Evolutionary conservation across 1,284 basidiomycete genomes (phyloP).

Genomic region (Cutaneotrichosporon cutaneum): DNA sequence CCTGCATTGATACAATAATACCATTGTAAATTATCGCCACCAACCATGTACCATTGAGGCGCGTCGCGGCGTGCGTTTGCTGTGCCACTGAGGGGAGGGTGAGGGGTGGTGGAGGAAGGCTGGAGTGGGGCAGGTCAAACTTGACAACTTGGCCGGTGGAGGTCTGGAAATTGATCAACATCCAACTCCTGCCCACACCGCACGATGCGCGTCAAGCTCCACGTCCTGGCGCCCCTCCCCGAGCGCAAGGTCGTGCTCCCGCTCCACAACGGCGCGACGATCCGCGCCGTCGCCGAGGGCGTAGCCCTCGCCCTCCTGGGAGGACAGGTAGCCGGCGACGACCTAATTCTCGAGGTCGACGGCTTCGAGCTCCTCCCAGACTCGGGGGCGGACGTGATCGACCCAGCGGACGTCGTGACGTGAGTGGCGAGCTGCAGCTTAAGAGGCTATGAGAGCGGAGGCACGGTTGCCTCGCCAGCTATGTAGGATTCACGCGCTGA

Average conservation of each 20-base stretch:
- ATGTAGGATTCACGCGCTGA: slow-evolving; percentile 11
- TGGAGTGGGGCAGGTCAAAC: not conserved
- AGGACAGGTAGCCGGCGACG: not conserved
- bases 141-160: no score
- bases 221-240: slow-evolving; percentile 36
- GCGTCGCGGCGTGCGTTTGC: no score
- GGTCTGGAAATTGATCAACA: not conserved
- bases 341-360: slow-evolving; percentile 46
- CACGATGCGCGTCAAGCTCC: slow-evolving; percentile 40
- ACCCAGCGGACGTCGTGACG: slow-evolving; percentile 45
- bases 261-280: not conserved
- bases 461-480: no score
- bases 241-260: slow-evolving; percentile 35
- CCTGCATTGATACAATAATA: slow-evolving; percentile 14
- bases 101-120: not conserved
- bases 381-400: slow-evolving; percentile 37
- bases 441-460: no score
- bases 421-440: slow-evolving; percentile 29
- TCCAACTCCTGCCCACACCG: not conserved
- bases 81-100: no score
- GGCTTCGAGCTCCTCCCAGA: slow-evolving; percentile 51
- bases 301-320: slow-evolving; percentile 1
- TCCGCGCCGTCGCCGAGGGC: slow-evolving; percentile 10
- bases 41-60: slow-evolving; percentile 10
- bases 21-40: slow-evolving; percentile 8